These are phyloP conservation scores for Aquilaria agallochum DNA, from an alignment of 441 rosid genomes.

Conservation along the genomic window DNA sequence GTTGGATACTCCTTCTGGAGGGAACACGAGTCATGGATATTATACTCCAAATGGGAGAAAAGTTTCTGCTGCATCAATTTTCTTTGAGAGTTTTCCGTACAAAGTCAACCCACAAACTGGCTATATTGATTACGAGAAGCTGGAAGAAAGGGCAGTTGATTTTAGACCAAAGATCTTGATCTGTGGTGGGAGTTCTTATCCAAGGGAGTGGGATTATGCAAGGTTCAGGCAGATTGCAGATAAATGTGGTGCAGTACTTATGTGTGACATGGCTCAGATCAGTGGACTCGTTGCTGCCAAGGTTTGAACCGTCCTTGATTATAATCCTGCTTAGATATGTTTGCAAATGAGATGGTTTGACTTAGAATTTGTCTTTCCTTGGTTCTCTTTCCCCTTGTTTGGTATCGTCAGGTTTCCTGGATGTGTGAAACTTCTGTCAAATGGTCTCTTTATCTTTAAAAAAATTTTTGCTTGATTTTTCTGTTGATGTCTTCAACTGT, in stretches of 20 bases:
- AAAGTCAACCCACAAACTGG: conserved; percentile 59
- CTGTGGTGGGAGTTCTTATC: conserved; percentile 72
- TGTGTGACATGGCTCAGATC: conserved; percentile 73
- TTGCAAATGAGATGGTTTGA: neutral
- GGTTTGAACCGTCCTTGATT: conserved; percentile 27
- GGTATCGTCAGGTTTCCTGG: conserved; percentile 1
- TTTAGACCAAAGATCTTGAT: conserved; percentile 64
- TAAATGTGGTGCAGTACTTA: conserved; percentile 56
- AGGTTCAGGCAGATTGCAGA: conserved; percentile 66
- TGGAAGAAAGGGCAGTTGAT: conserved; percentile 70
- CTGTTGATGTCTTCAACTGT: neutral
- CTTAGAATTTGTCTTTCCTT: neutral
- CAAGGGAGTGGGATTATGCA: conserved; percentile 60
- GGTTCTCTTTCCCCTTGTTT: neutral
- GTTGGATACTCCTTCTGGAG: conserved; percentile 62
- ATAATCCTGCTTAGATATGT: too few species aligned
- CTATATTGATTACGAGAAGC: conserved; percentile 53
- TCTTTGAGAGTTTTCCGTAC: conserved; percentile 59
- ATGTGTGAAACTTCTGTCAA: neutral
- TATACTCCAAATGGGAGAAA: conserved; percentile 62
- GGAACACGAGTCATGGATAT: conserved; percentile 64
- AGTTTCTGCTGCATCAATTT: conserved; percentile 57
- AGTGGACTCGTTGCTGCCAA: conserved; percentile 73
- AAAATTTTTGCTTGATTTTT: neutral
- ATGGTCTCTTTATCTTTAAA: neutral